phyloP scores from a whole-genome alignment of 2,329 filamentous ascomycete species.

The Ceratocystis cacaofunesta region DNA sequence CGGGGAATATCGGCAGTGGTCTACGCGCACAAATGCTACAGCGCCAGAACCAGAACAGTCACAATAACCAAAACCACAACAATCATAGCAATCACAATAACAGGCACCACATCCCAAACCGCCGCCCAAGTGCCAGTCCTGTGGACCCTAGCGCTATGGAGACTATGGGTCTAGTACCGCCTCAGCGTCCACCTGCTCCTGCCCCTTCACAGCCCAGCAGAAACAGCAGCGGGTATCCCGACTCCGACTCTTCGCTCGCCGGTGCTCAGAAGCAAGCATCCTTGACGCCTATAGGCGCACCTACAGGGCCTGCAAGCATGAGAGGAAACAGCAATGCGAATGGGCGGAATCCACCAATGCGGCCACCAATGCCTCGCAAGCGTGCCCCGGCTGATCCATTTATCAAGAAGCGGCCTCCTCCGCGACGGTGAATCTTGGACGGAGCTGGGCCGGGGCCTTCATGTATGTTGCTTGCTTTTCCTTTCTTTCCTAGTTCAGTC shows the following conservation, averaged over 20 bases:
- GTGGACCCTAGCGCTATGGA: constrained; percentile 39
- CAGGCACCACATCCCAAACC: background rate
- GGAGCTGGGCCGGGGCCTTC: background rate
- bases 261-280: background rate
- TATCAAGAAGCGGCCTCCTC: constrained; percentile 27
- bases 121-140: constrained; percentile 11
- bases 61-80: background rate
- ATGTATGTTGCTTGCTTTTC: background rate
- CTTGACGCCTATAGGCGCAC: constrained; percentile 20
- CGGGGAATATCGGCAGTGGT: constrained; percentile 1
- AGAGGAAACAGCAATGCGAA: background rate
- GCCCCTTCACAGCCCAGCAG: constrained; percentile 11
- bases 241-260: background rate
- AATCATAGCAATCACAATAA: background rate
- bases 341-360: background rate
- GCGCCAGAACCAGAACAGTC: constrained; percentile 1
- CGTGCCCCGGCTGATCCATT: constrained; percentile 32
- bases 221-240: constrained; percentile 7
- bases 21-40: constrained; percentile 24
- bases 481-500: background rate
- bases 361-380: constrained; percentile 23
- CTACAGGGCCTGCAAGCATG: constrained; percentile 1
- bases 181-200: constrained; percentile 28
- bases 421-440: constrained; percentile 1
- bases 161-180: constrained; percentile 34